Percentiles rank a stretch among this genome's conserved stretches.
Conservation (phyloP, 2,329 filamentous ascomycete species). For the Fragosphaeria purpurea region DNA sequence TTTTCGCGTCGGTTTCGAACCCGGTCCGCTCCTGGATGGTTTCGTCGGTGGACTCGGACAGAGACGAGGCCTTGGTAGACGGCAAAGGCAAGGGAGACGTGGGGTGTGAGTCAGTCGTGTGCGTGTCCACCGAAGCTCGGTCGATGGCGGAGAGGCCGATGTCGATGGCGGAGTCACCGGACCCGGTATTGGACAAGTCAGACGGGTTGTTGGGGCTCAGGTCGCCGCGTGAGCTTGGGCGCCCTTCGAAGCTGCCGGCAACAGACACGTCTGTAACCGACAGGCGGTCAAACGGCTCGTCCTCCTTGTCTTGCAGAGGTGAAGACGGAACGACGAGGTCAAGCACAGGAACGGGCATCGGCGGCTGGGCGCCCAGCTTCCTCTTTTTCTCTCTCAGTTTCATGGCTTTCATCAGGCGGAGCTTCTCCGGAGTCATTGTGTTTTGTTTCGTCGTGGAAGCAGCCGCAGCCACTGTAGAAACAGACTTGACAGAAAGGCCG, state of each 20-base stretch:
- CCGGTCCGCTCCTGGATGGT: conserved; percentile 29
- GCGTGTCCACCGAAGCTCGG: conserved; percentile 35
- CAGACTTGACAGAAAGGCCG: conserved; percentile 31
- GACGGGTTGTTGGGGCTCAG: neutral
- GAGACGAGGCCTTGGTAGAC: conserved; percentile 53
- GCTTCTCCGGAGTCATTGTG: conserved; percentile 76
- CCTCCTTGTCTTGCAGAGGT: neutral
- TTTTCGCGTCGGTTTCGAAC: neutral
- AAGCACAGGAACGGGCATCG: conserved; percentile 16
- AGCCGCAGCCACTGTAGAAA: conserved; percentile 25
- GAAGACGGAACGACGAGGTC: conserved; percentile 12
- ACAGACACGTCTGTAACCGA: neutral
- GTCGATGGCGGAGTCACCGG: conserved; percentile 43
- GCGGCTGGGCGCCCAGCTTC: conserved; percentile 27
- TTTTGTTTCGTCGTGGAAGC: conserved; percentile 30
- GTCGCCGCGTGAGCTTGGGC: neutral
- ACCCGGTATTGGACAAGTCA: neutral
- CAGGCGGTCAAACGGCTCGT: neutral
- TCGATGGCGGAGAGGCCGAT: conserved; percentile 41
- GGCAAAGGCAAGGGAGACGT: conserved; percentile 42
- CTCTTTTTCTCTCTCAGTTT: conserved; percentile 78
- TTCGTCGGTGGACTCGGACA: conserved; percentile 54
- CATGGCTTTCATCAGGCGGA: conserved; percentile 86
- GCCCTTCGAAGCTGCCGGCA: neutral
- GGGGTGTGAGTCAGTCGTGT: conserved; percentile 44